These are phyloP conservation scores for Hippophae gyantsensis DNA, from an alignment of 306 rosid species.

Conservation along the genomic window DNA sequence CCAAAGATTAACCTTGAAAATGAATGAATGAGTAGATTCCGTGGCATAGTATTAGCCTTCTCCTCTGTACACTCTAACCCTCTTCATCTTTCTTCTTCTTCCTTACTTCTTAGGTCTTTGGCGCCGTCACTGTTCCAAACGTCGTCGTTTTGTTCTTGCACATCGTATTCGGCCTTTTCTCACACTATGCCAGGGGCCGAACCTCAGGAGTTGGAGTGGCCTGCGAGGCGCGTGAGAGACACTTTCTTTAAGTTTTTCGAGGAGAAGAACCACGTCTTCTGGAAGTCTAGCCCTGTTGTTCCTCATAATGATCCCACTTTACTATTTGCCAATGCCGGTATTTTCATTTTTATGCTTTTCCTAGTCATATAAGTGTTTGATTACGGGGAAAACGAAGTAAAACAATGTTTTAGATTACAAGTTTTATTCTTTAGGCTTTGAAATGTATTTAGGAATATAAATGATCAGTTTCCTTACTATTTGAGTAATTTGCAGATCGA, in stretches of 20 bases:
- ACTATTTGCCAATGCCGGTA: conserved; percentile 87
- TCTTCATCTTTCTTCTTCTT: background rate
- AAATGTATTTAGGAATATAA: no score
- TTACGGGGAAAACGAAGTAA: background rate
- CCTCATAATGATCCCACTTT: conserved; percentile 87
- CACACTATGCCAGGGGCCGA: conserved; percentile 18
- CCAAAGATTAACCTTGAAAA: background rate
- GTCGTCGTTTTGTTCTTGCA: background rate
- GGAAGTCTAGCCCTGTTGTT: conserved; percentile 82
- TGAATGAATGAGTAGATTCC: conserved; percentile 23
- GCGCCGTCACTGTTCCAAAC: conserved; percentile 22
- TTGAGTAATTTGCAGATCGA: background rate
- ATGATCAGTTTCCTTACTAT: background rate
- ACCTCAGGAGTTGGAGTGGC: conserved; percentile 33
- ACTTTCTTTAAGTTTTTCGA: conserved; percentile 44
- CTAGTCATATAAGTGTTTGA: background rate
- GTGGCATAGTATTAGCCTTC: conserved; percentile 5
- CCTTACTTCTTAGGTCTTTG: background rate
- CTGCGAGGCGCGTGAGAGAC: conserved; percentile 37
- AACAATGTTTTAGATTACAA: no score
- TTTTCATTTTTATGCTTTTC: background rate
- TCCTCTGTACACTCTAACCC: conserved; percentile 2
- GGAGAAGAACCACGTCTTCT: conserved; percentile 41
- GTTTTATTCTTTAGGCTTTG: no score
- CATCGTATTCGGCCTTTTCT: conserved; percentile 4